Percentiles rank a stretch among this genome's conserved stretches.
These are phyloP conservation scores for Alternaria panax DNA, from an alignment of 2,329 filamentous ascomycete species.

Conservation along the genomic window DNA sequence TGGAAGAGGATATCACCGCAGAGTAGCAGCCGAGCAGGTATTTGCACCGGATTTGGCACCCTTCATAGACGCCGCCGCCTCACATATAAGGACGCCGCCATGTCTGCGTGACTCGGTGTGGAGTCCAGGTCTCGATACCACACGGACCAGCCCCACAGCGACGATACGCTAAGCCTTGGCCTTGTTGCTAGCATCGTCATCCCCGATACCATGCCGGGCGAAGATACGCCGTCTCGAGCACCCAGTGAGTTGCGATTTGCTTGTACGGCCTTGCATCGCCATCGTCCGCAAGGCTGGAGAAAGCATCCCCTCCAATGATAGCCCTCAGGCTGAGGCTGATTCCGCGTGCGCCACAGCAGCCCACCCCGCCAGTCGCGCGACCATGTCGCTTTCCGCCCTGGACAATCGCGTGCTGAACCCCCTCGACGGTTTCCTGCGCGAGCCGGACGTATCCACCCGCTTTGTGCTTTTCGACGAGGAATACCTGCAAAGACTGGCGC, in stretches of 20 bases:
- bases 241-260: constrained; percentile 27
- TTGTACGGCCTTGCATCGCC: neutral
- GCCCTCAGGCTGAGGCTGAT: constrained; percentile 20
- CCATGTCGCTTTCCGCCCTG: constrained; percentile 29
- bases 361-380: constrained; percentile 21
- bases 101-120: neutral
- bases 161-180: constrained; percentile 21
- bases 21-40: constrained; percentile 16
- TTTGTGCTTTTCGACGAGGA: constrained; percentile 30
- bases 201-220: constrained; percentile 8
- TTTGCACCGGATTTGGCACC: neutral
- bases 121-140: neutral
- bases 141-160: constrained; percentile 3
- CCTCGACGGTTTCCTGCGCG: constrained; percentile 37
- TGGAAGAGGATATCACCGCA: constrained; percentile 5
- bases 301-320: constrained; percentile 11
- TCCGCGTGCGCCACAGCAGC: constrained; percentile 22
- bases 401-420: constrained; percentile 28
- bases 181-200: constrained; percentile 10
- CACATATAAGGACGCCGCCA: neutral
- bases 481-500: constrained; percentile 19
- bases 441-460: constrained; percentile 37
- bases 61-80: neutral
- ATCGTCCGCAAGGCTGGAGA: constrained; percentile 16
- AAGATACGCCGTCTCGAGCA: constrained; percentile 8